Percentiles rank a stretch among this genome's conserved stretches.
These are phyloP conservation scores for Solanum bukasovii DNA, from an alignment of 257 asterid genomes.

Conservation along the genomic window DNA sequence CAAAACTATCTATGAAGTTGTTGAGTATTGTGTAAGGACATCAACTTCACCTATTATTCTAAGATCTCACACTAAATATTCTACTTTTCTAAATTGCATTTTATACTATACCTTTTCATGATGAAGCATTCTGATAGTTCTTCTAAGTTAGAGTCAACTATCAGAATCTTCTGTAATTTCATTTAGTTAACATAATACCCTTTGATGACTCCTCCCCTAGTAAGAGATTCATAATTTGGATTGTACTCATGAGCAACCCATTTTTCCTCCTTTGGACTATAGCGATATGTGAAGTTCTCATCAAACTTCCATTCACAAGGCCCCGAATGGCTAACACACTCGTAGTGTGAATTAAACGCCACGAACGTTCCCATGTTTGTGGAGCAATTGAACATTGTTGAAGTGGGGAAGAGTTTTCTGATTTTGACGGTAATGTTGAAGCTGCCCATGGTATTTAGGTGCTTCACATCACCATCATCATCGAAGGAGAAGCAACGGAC, in stretches of 20 bases:
- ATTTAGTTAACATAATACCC: constrained; percentile 47
- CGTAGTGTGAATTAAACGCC: constrained; percentile 30
- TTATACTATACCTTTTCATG: too few relatives aligned
- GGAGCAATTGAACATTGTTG: constrained; percentile 61
- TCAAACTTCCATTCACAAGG: constrained; percentile 60
- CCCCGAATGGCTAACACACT: constrained; percentile 4
- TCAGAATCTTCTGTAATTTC: too few relatives aligned
- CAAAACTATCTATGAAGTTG: background rate
- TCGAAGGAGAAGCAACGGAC: constrained; percentile 52
- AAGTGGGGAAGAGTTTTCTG: constrained; percentile 19
- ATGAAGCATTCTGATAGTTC: too few relatives aligned
- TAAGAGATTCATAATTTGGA: constrained; percentile 68
- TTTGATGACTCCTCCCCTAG: constrained; percentile 58
- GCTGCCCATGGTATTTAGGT: constrained; percentile 25
- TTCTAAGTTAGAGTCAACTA: too few relatives aligned
- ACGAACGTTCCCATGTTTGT: constrained; percentile 70
- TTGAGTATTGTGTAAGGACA: background rate
- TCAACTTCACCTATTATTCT: background rate
- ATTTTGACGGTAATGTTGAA: constrained; percentile 21
- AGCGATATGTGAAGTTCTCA: constrained; percentile 28
- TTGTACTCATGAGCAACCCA: constrained; percentile 33
- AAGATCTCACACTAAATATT: background rate
- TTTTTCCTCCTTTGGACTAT: background rate
- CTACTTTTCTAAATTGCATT: background rate
- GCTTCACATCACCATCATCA: constrained; percentile 10